A percentile compares a stretch with the other conserved stretches of the same genome.
These are phyloP conservation scores for Amesomyces nigricolor DNA, from an alignment of 2,329 filamentous ascomycete species.

Conservation along the genomic window DNA sequence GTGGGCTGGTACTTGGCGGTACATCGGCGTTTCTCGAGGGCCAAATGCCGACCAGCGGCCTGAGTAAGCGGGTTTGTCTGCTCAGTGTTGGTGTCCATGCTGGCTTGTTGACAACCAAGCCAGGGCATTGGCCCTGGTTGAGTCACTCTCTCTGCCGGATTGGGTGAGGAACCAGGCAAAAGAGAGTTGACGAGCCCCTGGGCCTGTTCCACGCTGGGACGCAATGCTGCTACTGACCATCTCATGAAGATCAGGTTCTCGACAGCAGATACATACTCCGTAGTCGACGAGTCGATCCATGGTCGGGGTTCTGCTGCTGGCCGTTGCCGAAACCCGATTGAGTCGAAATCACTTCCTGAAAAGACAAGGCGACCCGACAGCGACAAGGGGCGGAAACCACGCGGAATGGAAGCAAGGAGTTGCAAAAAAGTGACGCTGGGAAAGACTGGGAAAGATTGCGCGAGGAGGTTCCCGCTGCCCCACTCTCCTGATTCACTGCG, in stretches of 20 bases:
- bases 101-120: too few species aligned
- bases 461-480: too few species aligned
- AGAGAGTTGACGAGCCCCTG: neutral
- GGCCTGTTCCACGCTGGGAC: neutral
- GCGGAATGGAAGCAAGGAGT: neutral
- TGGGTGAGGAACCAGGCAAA: neutral
- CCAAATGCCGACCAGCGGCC: conserved; percentile 5
- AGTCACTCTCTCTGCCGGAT: neutral
- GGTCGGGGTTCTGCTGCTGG: neutral
- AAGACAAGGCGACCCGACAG: neutral
- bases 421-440: neutral
- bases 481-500: too few species aligned
- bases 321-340: conserved; percentile 11
- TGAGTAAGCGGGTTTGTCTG: neutral
- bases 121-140: neutral
- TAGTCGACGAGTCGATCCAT: too few species aligned
- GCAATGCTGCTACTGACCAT: too few species aligned
- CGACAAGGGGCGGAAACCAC: neutral
- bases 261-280: too few species aligned
- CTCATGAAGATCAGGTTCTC: too few species aligned
- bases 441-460: too few species aligned
- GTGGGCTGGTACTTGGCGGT: conserved; percentile 5
- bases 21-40: conserved; percentile 6
- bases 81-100: too few species aligned
- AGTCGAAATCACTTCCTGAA: too few species aligned